Evolutionary conservation across 768 basidiomycete species (phyloP).

Genomic region (Auricularia cornea): DNA sequence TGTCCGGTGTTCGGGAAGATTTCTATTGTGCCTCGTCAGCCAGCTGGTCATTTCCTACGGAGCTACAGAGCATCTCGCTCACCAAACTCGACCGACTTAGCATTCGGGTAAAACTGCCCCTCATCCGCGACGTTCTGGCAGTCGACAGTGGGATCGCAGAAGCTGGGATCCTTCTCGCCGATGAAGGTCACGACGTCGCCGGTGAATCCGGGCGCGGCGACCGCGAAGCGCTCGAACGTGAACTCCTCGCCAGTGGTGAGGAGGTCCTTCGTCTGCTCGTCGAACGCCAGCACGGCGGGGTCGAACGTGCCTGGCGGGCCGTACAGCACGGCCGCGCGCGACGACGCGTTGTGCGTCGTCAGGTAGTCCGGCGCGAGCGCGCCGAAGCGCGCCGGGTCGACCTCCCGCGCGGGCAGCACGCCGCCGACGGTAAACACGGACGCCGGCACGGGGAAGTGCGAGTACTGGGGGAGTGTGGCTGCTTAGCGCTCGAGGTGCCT

Average conservation of each 20-base stretch:
- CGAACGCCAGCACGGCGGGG: conserved; percentile 4
- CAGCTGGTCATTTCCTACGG: background rate
- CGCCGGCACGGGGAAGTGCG: background rate
- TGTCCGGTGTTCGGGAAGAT: background rate
- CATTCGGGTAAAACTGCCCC: background rate
- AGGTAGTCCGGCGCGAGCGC: background rate
- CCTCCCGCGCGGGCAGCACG: background rate
- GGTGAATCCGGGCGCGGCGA: background rate
- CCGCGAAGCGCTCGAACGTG: background rate
- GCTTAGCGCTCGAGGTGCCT: background rate
- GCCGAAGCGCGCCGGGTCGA: background rate
- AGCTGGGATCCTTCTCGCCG: background rate
- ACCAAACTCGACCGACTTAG: background rate
- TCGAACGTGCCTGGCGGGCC: conserved; percentile 7
- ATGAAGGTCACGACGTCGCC: background rate
- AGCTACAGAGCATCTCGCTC: background rate
- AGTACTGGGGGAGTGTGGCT: background rate
- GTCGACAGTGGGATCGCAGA: background rate
- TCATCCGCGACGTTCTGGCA: background rate
- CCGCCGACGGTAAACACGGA: background rate
- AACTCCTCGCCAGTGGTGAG: background rate
- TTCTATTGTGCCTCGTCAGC: background rate
- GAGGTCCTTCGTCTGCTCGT: conserved; percentile 1
- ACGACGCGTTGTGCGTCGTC: background rate
- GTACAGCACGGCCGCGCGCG: background rate